phyloP scores from a whole-genome alignment of 768 basidiomycete species.

The Mycena indigotica region DNA sequence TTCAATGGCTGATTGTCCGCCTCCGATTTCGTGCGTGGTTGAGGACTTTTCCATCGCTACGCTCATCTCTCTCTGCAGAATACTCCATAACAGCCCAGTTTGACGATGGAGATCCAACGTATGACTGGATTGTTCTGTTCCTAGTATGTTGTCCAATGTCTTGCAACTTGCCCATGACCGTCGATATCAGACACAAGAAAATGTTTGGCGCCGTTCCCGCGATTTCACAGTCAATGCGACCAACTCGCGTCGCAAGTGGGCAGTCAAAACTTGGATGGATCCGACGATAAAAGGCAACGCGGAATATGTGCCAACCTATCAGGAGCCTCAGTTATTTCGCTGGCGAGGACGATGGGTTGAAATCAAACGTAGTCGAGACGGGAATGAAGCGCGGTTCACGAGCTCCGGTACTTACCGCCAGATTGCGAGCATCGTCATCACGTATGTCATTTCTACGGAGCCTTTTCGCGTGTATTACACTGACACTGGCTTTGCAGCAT shows the following conservation, averaged over 20 bases:
- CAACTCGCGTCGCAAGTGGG: constrained; percentile 43
- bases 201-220: constrained; percentile 46
- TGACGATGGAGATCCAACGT: constrained; percentile 48
- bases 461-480: neutral
- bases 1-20: constrained; percentile 34
- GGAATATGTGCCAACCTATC: constrained; percentile 44
- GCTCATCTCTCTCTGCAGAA: constrained; percentile 30
- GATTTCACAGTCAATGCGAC: constrained; percentile 43
- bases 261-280: constrained; percentile 30
- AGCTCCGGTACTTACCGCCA: constrained; percentile 7
- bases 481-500: constrained; percentile 29
- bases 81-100: constrained; percentile 49
- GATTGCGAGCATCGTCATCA: constrained; percentile 29
- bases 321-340: constrained; percentile 40
- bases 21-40: constrained; percentile 40
- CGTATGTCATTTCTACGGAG: constrained; percentile 27
- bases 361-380: constrained; percentile 30
- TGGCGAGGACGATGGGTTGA: constrained; percentile 46
- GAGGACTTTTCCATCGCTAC: neutral
- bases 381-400: constrained; percentile 11
- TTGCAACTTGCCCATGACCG: too few relatives aligned
- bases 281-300: constrained; percentile 30
- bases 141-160: constrained; percentile 40
- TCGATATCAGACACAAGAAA: constrained; percentile 37
- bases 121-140: constrained; percentile 51